These are phyloP conservation scores for Reticulascus tulasneorum DNA, from an alignment of 2,329 filamentous ascomycete species.

Conservation along the genomic window DNA sequence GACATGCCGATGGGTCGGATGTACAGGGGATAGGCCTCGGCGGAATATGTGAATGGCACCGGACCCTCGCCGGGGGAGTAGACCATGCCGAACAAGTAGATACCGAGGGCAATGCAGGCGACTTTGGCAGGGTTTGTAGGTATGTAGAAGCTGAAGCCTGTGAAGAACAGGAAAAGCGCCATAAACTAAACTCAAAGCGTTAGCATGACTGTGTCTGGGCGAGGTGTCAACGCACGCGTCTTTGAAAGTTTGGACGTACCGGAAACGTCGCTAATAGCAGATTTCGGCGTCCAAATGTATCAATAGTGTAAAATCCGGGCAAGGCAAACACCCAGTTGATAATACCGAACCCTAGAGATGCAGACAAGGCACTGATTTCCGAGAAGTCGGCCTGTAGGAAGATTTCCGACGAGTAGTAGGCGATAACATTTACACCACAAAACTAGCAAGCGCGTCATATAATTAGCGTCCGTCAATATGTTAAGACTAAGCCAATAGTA, in stretches of 20 bases:
- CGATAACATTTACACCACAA: slow-evolving; percentile 18
- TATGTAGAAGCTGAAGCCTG: slow-evolving; percentile 46
- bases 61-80: slow-evolving; percentile 58
- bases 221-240: no score
- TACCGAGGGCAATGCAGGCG: slow-evolving; percentile 43
- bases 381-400: slow-evolving; percentile 53
- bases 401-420: slow-evolving; percentile 59
- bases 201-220: no score
- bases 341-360: slow-evolving; percentile 60
- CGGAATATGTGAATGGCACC: slow-evolving; percentile 64
- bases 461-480: no score
- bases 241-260: no score
- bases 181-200: no score
- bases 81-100: slow-evolving; percentile 46
- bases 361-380: slow-evolving; percentile 48
- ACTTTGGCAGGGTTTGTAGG: slow-evolving; percentile 29
- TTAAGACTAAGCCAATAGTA: background rate
- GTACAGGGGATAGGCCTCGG: slow-evolving; percentile 63
- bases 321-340: slow-evolving; percentile 64
- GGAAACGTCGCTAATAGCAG: slow-evolving; percentile 62
- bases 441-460: background rate
- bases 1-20: slow-evolving; percentile 61
- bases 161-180: slow-evolving; percentile 47
- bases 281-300: slow-evolving; percentile 63
- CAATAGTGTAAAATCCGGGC: slow-evolving; percentile 62